Evolutionary conservation across 768 basidiomycete genomes (phyloP), one percentile per base, ranked within the genome.

Genomic region (Suillus ampliporus): DNA sequence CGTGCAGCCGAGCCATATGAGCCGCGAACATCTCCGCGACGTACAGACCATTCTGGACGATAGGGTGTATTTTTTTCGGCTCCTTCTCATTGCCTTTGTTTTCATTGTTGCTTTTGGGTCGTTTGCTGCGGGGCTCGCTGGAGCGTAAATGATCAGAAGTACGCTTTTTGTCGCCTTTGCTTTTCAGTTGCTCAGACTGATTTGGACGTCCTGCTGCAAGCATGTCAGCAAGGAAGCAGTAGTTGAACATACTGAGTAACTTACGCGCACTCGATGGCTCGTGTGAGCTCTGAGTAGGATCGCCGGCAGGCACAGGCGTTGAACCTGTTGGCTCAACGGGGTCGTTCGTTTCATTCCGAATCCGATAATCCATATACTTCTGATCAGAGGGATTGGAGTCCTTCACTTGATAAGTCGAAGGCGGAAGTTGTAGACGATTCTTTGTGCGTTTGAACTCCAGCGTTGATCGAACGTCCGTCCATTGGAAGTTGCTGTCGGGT

Each of bases 1-100:
- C 47, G 34, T 59, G 58, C 17, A 37, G 47, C n/a, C 26, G 46
- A 4, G 17, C 46, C 13, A 21, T n/a, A 34, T 60, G 58, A 50
- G 58, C 17, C 31, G 58, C 47, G 23, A 60, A 60, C n/a, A 60
- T 7, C 10, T 50, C 58, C 14, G 34, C 58, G 17, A 38, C 58
- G 26, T 60, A 60, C 15, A 21, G 3, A 4, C 58, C 58, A 48
- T 23, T 28, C 58, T 60, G 43, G 14, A 60, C 54, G 13, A 56
- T 35, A 38, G 54, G 19, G 19, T 19, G 43, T n/a, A 43, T 8
- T n/a, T 9, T 43, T 43, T 9, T 43, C 7, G 43, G 43, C 43
- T 43, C 43, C 19, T 43, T 43, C 43, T 43, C 43, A 19, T n/a
- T 9, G 43, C 8, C 43, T n/a, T n/a, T 19, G 19, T 43, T 6